A percentile compares a stretch with the other conserved stretches of the same genome.
These are phyloP conservation scores for Coemansia umbellata DNA, from an alignment of 192 early-diverging fungal genomes.

Conservation along the genomic window DNA sequence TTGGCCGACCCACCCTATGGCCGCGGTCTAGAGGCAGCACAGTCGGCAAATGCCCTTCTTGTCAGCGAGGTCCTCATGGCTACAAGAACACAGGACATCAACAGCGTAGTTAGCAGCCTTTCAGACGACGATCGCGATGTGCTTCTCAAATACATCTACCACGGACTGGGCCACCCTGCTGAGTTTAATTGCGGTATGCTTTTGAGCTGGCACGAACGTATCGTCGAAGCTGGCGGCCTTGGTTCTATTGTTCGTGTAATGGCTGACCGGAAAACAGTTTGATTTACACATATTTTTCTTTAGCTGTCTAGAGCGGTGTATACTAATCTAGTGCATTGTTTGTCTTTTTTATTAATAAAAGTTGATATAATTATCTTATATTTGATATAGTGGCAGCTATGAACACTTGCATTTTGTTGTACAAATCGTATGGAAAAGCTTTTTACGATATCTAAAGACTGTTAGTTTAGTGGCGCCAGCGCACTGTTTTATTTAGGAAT, in stretches of 20 bases:
- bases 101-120: constrained; percentile 58
- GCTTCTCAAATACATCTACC: constrained; percentile 91
- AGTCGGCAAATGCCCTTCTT: constrained; percentile 70
- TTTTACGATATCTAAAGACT: too few species aligned
- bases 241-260: constrained; percentile 91
- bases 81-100: constrained; percentile 68
- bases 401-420: too few species aligned
- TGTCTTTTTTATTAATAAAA: too few species aligned
- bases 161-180: constrained; percentile 82
- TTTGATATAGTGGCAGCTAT: too few species aligned
- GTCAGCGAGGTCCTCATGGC: constrained; percentile 80
- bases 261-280: constrained; percentile 77
- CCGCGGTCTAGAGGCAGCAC: constrained; percentile 53
- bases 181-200: constrained; percentile 77
- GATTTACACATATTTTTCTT: constrained; percentile 7
- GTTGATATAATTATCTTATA: too few species aligned
- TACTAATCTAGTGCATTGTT: too few species aligned
- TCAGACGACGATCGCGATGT: constrained; percentile 64
- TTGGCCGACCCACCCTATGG: constrained; percentile 74
- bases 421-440: too few species aligned
- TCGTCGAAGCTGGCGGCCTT: constrained; percentile 83
- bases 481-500: too few species aligned
- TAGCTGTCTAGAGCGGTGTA: too few species aligned
- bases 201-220: constrained; percentile 93
- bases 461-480: too few species aligned